Percentiles rank a stretch among this genome's conserved stretches.
These are phyloP conservation scores for Solanum clarkiae DNA, from an alignment of 257 asterid genomes.

Conservation along the genomic window DNA sequence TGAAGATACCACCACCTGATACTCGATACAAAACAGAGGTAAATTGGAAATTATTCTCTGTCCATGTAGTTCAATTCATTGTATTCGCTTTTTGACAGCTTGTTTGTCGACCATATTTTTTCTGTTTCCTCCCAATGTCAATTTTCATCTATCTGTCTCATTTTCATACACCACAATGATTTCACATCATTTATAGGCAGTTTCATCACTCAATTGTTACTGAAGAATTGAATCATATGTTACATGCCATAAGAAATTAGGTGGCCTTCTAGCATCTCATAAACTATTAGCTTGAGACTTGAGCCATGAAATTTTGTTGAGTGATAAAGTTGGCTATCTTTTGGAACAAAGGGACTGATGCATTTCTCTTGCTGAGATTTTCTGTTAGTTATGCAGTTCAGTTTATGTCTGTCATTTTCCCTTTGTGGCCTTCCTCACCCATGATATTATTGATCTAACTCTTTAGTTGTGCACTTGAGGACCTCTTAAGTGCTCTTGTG, in stretches of 20 bases:
- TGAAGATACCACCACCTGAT: slow-evolving; percentile 64
- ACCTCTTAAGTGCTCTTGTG: not conserved
- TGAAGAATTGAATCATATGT: not conserved
- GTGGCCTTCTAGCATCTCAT: not conserved
- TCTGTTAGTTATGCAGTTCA: not conserved
- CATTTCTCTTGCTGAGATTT: not conserved
- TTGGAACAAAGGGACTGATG: not conserved
- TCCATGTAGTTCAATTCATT: not conserved
- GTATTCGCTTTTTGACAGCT: not conserved
- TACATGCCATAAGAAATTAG: not conserved
- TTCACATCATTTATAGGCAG: not conserved
- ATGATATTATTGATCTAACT: not conserved
- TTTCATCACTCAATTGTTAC: not conserved
- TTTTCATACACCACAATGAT: not conserved
- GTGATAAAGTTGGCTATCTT: not conserved
- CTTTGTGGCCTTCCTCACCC: not conserved
- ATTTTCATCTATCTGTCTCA: not conserved
- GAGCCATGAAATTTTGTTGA: not conserved
- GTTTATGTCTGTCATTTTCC: not conserved
- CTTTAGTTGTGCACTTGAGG: not conserved
- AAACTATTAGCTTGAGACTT: not conserved
- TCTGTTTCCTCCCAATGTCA: not conserved
- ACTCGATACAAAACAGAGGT: slow-evolving; percentile 81
- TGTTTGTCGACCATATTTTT: not conserved
- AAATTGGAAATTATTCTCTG: not conserved